These are phyloP conservation scores for Coemansia sp. DNA, from an alignment of 192 early-diverging fungal genomes.

Conservation along the genomic window DNA sequence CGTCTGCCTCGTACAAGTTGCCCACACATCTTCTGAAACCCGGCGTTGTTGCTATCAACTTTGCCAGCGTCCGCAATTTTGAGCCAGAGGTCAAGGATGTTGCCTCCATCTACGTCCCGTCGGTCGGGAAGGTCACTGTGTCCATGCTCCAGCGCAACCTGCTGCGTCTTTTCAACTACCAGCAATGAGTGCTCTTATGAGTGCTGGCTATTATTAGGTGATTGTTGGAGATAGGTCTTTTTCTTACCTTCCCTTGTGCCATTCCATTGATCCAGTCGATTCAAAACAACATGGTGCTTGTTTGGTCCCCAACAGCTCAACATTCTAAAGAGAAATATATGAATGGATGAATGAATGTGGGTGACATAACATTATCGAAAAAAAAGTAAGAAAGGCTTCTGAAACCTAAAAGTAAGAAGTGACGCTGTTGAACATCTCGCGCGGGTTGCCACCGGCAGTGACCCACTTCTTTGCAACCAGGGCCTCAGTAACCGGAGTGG, in stretches of 20 bases:
- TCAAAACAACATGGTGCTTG: too few species aligned
- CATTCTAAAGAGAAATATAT: too few species aligned
- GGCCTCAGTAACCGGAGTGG: constrained; percentile 27
- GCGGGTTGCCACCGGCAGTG: constrained; percentile 48
- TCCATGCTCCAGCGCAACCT: constrained; percentile 98
- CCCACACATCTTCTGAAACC: constrained; percentile 85
- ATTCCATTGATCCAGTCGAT: too few species aligned
- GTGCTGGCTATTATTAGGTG: neutral
- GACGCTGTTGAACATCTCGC: constrained; percentile 42
- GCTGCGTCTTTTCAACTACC: constrained; percentile 81
- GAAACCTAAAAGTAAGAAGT: constrained; percentile 33
- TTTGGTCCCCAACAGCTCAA: too few species aligned
- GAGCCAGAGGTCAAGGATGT: constrained; percentile 89
- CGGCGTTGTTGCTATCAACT: constrained; percentile 98
- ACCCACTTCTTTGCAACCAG: constrained; percentile 48
- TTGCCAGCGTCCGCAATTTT: constrained; percentile 95
- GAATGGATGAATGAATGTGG: too few species aligned
- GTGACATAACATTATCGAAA: neutral
- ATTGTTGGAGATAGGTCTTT: neutral
- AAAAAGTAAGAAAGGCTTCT: neutral
- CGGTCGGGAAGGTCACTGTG: constrained; percentile 97
- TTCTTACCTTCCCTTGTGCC: neutral
- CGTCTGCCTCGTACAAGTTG: constrained; percentile 83
- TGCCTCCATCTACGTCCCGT: constrained; percentile 93
- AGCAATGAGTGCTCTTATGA: constrained; percentile 23